These are phyloP conservation scores for Xanthoconium separans DNA, from an alignment of 1,284 basidiomycete species.

Conservation along the genomic window DNA sequence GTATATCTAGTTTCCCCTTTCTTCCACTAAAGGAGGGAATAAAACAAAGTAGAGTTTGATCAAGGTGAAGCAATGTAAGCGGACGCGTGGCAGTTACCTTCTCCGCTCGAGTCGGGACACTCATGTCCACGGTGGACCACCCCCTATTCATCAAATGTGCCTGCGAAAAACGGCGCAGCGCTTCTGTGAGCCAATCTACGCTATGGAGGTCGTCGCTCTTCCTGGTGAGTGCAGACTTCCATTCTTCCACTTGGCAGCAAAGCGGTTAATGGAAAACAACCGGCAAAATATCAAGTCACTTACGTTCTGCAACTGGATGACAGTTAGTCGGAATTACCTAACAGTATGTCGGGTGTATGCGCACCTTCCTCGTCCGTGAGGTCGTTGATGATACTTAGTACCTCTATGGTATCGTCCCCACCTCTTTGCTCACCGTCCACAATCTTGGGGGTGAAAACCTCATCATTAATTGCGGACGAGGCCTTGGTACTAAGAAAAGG, in stretches of 20 bases:
- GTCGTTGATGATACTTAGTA: slow-evolving; percentile 60
- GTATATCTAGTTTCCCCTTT: slow-evolving; percentile 63
- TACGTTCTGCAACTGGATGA: slow-evolving; percentile 28
- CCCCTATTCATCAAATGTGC: slow-evolving; percentile 54
- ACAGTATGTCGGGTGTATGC: slow-evolving; percentile 25
- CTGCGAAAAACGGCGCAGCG: slow-evolving; percentile 64
- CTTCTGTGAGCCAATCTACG: slow-evolving; percentile 80
- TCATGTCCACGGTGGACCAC: slow-evolving; percentile 62
- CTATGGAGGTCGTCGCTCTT: slow-evolving; percentile 49
- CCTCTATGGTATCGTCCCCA: slow-evolving; percentile 71
- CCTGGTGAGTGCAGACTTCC: slow-evolving; percentile 51
- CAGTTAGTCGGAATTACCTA: slow-evolving; percentile 20
- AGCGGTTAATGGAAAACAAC: slow-evolving; percentile 7
- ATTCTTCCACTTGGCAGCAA: slow-evolving; percentile 53
- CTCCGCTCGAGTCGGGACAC: slow-evolving; percentile 50
- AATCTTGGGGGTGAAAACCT: slow-evolving; percentile 12
- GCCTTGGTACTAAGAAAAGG: slow-evolving; percentile 41
- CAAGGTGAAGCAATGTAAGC: not conserved
- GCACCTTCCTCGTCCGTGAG: slow-evolving; percentile 66
- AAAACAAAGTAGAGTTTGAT: slow-evolving; percentile 8
- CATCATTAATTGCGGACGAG: slow-evolving; percentile 35
- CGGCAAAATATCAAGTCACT: slow-evolving; percentile 9
- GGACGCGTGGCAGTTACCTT: slow-evolving; percentile 47
- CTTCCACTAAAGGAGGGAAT: slow-evolving; percentile 57
- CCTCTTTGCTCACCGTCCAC: slow-evolving; percentile 59